A percentile compares a stretch with the other conserved stretches of the same genome.
Evolutionary conservation across 345 rosid genomes (phyloP).

Genomic region (Fremontodendron californicum): DNA sequence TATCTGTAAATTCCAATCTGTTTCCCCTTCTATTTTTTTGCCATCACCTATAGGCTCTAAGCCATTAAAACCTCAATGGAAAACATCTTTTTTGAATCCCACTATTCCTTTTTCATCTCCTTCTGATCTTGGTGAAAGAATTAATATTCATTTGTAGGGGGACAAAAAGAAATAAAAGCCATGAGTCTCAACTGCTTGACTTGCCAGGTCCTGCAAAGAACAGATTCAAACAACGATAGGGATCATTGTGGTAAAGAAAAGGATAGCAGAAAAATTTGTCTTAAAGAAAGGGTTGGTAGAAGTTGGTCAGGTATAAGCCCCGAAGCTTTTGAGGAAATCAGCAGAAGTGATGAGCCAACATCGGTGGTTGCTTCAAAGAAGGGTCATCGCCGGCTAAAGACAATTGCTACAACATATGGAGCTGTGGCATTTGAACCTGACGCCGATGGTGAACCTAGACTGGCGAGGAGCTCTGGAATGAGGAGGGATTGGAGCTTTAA

Average conservation of each 20-base stretch:
- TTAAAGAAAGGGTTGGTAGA: conserved; percentile 23
- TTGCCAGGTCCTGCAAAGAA: conserved; percentile 39
- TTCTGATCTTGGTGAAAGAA: not conserved
- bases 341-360: conserved; percentile 23
- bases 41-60: not conserved
- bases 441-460: conserved; percentile 52
- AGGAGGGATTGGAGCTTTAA: conserved; percentile 98
- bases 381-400: conserved; percentile 38
- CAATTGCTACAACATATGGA: conserved; percentile 18
- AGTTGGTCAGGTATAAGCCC: conserved; percentile 43
- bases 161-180: not conserved
- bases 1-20: not conserved
- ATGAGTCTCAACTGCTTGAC: conserved; percentile 71
- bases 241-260: conserved; percentile 1
- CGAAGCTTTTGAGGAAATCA: conserved; percentile 21
- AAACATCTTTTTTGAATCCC: not conserved
- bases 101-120: not conserved
- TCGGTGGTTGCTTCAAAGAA: conserved; percentile 19
- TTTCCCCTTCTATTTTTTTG: too few relatives aligned
- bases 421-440: conserved; percentile 13
- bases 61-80: not conserved
- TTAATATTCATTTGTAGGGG: too few relatives aligned
- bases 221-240: conserved; percentile 23
- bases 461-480: conserved; percentile 76
- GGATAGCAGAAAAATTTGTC: not conserved